Evolutionary conservation across 352 stramenopile genomes (phyloP), one percentile per base, ranked within the genome.

Genomic region (Pythium dissotocum): DNA sequence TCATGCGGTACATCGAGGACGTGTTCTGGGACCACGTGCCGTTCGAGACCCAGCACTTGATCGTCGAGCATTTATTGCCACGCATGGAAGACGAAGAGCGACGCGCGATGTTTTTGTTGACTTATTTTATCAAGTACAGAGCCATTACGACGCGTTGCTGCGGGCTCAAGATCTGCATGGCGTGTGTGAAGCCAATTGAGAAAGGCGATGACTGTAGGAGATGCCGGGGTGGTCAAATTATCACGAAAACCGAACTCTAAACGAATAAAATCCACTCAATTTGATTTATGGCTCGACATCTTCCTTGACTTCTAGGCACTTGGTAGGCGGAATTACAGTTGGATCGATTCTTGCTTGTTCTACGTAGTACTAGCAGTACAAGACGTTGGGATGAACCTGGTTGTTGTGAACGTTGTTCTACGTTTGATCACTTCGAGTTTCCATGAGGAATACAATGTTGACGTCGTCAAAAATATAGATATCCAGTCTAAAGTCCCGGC

Each of bases 71-170:
- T 21, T 33, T 69, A 28, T 48, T 73, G 38, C 42, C 35, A 2
- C 56, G 30, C 28, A 65, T 69, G 14, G 2, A 36, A 2, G 67
- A 73, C 56, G 67, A 73, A 13, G 67, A 73, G 56, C 67, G 67
- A 1, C 67, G 67, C 4, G 67, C 67, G 48, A 69, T 38, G n/a
- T 48, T 73, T 1, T 44, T 73, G 54, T 56, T 69, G 8, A 58
- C 60, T 18, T 69, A 70, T 57, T 58, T 70, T 48, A 49, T 58
- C 48, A 70, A 69, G 58, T 70, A 74, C 62, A 69, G 64, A 40
- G 53, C 18, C 16, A 54, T 66, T 5, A 56, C 8, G 18, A 73
- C 67, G 38, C 61, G 61, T 16, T 73, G 67, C 61, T 69, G 61
- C 24, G 57, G 53, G 8, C 28, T 38, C 30, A 18, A 21, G 13